Conservation (phyloP, 176 grass and related monocot species). For the Phoenix roebelenii region DNA sequence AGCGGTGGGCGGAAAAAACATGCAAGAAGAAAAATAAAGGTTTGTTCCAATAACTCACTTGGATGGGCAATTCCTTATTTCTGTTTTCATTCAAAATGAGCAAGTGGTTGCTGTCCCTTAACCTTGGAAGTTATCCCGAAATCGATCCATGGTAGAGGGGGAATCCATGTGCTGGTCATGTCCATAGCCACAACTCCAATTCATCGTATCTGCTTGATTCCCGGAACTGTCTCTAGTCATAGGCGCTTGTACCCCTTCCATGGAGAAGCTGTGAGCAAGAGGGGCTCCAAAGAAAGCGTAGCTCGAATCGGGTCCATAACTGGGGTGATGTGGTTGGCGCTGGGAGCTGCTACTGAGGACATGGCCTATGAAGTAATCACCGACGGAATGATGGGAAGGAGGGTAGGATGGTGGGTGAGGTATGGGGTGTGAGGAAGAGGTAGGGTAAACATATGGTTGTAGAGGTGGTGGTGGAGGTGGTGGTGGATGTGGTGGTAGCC, state of each 20-base stretch:
- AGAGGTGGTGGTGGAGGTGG: conserved; percentile 26
- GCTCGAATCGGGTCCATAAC: conserved; percentile 16
- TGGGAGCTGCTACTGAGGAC: conserved; percentile 32
- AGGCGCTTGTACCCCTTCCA: conserved; percentile 8
- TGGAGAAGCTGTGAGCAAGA: conserved; percentile 9
- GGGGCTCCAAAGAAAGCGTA: conserved; percentile 34
- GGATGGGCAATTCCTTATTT: no score
- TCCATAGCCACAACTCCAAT: conserved; percentile 33
- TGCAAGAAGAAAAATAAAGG: no score
- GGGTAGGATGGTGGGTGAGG: conserved; percentile 47
- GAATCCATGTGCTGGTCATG: conserved; percentile 25
- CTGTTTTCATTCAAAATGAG: no score
- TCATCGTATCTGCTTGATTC: conserved; percentile 23
- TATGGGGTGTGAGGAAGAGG: conserved; percentile 40
- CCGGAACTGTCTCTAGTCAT: conserved; percentile 14
- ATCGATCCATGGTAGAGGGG: background rate
- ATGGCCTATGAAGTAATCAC: conserved; percentile 75
- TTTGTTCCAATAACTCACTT: no score
- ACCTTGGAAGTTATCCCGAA: conserved; percentile 11
- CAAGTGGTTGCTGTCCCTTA: background rate
- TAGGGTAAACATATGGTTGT: conserved; percentile 39
- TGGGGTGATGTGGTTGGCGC: conserved; percentile 11
- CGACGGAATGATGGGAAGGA: conserved; percentile 22
- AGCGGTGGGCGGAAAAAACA: no score
- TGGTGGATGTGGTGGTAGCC: conserved; percentile 24